Percentiles rank a stretch among this genome's conserved stretches.
phyloP scores from a whole-genome alignment of 106 monocot genomes.

The Hemerocallis citrina region DNA sequence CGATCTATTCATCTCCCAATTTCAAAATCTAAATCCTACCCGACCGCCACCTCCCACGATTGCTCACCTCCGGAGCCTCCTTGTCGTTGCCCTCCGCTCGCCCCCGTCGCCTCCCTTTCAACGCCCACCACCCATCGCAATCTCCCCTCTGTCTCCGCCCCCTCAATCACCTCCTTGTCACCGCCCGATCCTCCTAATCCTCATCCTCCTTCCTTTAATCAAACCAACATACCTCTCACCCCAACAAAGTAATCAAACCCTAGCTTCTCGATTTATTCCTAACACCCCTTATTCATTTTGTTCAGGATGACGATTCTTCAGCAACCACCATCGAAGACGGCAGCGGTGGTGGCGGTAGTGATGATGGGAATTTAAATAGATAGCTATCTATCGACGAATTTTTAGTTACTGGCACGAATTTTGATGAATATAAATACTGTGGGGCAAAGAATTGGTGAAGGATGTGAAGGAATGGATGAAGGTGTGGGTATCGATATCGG shows the following conservation, averaged over 20 bases:
- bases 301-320: slow-evolving; percentile 5
- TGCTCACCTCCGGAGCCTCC: no score
- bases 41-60: no score
- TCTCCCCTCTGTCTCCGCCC: no score
- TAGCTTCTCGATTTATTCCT: background rate
- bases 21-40: no score
- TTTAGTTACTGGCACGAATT: no score
- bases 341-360: background rate
- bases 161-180: no score
- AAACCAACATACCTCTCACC: background rate
- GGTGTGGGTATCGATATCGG: slow-evolving; percentile 32
- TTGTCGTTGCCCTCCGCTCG: no score
- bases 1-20: no score
- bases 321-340: background rate
- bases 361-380: no score
- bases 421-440: background rate
- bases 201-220: background rate
- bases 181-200: background rate
- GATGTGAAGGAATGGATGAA: slow-evolving; percentile 59
- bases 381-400: no score
- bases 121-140: no score
- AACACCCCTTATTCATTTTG: background rate
- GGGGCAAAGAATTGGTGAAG: slow-evolving; percentile 5
- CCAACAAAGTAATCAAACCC: background rate
- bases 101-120: no score